Conservation (phyloP, 164 flowering plant genomes). For the Sextonia rubra region DNA sequence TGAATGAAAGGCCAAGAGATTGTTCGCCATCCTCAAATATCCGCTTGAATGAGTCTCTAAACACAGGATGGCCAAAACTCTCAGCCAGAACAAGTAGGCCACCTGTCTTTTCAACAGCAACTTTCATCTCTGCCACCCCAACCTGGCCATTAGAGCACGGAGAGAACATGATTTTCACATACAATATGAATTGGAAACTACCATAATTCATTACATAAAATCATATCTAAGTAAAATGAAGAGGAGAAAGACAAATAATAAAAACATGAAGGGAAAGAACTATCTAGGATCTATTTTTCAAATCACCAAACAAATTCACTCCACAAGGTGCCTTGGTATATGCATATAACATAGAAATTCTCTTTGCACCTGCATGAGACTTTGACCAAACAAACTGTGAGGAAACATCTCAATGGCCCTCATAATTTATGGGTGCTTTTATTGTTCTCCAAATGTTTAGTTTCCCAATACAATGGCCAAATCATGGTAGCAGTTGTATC, state of each 20-base stretch:
- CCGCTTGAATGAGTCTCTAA: slow-evolving; percentile 88
- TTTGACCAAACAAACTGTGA: background rate
- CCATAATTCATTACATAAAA: too few species aligned
- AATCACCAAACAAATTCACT: background rate
- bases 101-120: slow-evolving; percentile 84
- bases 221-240: too few species aligned
- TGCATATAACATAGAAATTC: background rate
- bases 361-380: background rate
- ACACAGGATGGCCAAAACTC: slow-evolving; percentile 97
- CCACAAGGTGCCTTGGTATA: background rate
- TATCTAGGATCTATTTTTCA: background rate
- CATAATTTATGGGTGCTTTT: background rate
- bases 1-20: slow-evolving; percentile 88
- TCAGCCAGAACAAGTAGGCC: slow-evolving; percentile 93
- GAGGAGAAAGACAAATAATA: too few species aligned
- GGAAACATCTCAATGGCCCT: background rate
- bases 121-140: slow-evolving; percentile 98
- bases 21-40: slow-evolving; percentile 86
- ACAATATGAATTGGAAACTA: background rate
- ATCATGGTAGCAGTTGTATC: background rate
- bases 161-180: background rate
- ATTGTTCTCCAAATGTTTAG: background rate
- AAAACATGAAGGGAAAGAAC: background rate
- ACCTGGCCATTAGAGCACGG: slow-evolving; percentile 41
- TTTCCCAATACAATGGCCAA: background rate